These are phyloP conservation scores for Pseudozyma tsukubaensis DNA, from an alignment of 1,284 basidiomycete genomes.

Conservation along the genomic window DNA sequence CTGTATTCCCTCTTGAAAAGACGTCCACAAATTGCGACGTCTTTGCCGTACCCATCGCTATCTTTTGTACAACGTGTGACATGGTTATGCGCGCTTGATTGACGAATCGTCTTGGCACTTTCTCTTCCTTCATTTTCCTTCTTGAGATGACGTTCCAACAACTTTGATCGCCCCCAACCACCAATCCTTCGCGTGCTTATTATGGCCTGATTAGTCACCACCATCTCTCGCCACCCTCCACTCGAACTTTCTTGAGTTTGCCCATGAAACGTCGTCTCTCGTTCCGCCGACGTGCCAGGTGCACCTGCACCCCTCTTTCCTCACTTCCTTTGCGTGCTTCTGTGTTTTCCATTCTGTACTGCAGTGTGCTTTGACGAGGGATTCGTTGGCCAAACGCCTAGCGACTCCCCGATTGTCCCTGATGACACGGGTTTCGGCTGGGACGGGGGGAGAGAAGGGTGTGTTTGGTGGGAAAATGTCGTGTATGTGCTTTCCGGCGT, in stretches of 20 bases:
- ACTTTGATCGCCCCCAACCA: too few species aligned
- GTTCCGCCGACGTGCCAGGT: background rate
- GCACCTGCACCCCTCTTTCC: background rate
- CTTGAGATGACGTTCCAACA: too few species aligned
- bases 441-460: too few species aligned
- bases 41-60: too few species aligned
- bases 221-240: background rate
- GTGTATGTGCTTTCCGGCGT: background rate
- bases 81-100: too few species aligned
- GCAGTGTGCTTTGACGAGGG: background rate
- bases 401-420: background rate
- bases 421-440: background rate
- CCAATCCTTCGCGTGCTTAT: too few species aligned
- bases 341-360: background rate
- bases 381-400: background rate
- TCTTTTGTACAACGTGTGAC: too few species aligned
- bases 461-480: background rate
- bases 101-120: too few species aligned
- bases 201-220: too few species aligned
- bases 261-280: background rate
- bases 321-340: background rate
- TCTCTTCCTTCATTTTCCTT: too few species aligned
- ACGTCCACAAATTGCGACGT: too few species aligned
- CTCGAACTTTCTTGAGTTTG: background rate
- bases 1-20: too few species aligned